Evolutionary conservation across 1,139 yeast genomes (phyloP), one percentile per base, ranked within the genome.

Genomic region (Starmera stellimalicola): DNA sequence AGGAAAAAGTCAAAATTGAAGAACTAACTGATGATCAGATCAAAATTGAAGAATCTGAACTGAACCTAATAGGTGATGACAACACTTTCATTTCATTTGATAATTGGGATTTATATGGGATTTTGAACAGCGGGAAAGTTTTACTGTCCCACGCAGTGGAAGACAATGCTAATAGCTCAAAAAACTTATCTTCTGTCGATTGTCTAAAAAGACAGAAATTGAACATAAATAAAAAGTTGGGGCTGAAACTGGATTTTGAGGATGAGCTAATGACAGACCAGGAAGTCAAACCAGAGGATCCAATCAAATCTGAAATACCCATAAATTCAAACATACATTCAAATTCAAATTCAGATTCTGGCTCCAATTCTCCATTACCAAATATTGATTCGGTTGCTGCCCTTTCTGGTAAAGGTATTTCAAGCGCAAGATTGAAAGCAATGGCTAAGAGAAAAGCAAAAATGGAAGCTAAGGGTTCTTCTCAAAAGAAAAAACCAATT

Each of bases 361-460:
- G 18, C 14, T 36, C 33, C 5, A 27, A 35, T 10, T 24, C 45
- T 2, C 37, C 47, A 10, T 38, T 47, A 10, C 40, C 42, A 20
- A 27, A 38, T 22, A 8, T 6, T 3, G 25, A 22, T 22, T 6
- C 25, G 11, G 8, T 3, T 22, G 30, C 41, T 6, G 26, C 43
- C 7, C 18, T 34, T 5, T 27, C 35, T 5, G 27, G 29, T 16
- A 37, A 36, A 10, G 37, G 50, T 6, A 54, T 57, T n/a, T 54
- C 65, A 29, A 80, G 83, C 38, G 95, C 98, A 1, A 68, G 97
- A 53, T 69, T 87, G 61, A 73, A 87, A 43, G 96, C 96, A 3
- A 78, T 91, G 82, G 96, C 95, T 26, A 83, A 84, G 51, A 71
- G 98, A 48, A 77, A 81, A 51, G 95, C 96, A 2, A 87, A 85